A percentile compares a stretch with the other conserved stretches of the same genome.
These are phyloP conservation scores for Iberis pinnata DNA, from an alignment of 345 rosid species.

Conservation along the genomic window DNA sequence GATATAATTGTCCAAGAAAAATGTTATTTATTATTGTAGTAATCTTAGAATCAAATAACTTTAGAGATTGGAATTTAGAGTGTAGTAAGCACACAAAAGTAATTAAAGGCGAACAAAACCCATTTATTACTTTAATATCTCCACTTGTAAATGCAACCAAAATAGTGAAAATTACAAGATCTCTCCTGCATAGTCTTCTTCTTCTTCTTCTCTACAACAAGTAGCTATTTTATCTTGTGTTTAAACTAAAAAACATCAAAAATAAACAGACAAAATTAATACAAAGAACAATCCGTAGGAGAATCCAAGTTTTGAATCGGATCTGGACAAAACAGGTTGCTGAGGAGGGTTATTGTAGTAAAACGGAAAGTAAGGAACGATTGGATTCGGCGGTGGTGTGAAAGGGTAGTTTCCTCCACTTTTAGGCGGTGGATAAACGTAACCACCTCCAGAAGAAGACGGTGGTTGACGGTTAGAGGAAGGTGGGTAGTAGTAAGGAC, in stretches of 20 bases:
- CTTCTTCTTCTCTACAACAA: slow-evolving; percentile 11
- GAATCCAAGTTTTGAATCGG: slow-evolving; percentile 11
- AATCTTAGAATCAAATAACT: too few species aligned
- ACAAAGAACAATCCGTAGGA: not conserved
- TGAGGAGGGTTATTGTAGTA: slow-evolving; percentile 75
- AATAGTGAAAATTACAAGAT: too few species aligned
- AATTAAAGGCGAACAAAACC: too few species aligned
- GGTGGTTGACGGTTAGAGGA: slow-evolving; percentile 63
- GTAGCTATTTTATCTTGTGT: slow-evolving; percentile 7
- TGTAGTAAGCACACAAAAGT: too few species aligned
- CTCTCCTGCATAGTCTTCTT: slow-evolving; percentile 16
- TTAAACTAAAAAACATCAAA: slow-evolving; percentile 19
- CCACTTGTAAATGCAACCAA: too few species aligned
- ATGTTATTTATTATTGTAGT: too few species aligned
- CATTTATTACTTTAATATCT: too few species aligned
- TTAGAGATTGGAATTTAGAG: too few species aligned
- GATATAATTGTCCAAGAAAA: too few species aligned
- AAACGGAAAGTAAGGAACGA: slow-evolving; percentile 91
- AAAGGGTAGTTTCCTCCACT: slow-evolving; percentile 42
- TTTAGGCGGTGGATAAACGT: slow-evolving; percentile 51
- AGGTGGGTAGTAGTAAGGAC: slow-evolving; percentile 46
- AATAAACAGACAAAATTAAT: slow-evolving; percentile 11
- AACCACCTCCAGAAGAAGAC: slow-evolving; percentile 38
- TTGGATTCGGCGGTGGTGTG: slow-evolving; percentile 94
- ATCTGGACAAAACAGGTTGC: slow-evolving; percentile 25